Percentiles rank a stretch among this genome's conserved stretches.
These are phyloP conservation scores for Hypoxylon sp. DNA, from an alignment of 2,329 filamentous ascomycete species.

Conservation along the genomic window DNA sequence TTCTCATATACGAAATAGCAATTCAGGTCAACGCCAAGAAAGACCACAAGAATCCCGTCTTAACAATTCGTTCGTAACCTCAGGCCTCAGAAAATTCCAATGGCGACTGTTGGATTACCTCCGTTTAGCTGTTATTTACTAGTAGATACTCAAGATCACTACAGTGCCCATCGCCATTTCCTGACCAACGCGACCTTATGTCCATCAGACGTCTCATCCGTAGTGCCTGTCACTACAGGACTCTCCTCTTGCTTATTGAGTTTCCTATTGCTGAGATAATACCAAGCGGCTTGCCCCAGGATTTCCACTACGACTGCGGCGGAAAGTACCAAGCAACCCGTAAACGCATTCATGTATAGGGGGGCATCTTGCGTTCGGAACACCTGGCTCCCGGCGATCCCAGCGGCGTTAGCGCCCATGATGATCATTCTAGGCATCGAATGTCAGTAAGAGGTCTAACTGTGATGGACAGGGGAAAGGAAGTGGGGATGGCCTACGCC, in stretches of 20 bases:
- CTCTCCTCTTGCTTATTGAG: conserved; percentile 26
- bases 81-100: too few species aligned
- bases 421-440: conserved; percentile 43
- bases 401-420: conserved; percentile 41
- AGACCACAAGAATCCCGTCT: too few species aligned
- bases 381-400: conserved; percentile 41
- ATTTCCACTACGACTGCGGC: conserved; percentile 31
- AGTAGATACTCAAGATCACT: conserved; percentile 5
- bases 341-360: conserved; percentile 39
- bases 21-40: too few species aligned
- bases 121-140: too few species aligned
- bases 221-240: conserved; percentile 24
- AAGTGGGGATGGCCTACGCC: conserved; percentile 45
- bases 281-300: conserved; percentile 32
- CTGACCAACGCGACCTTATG: conserved; percentile 33
- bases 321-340: conserved; percentile 37
- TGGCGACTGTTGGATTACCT: too few species aligned
- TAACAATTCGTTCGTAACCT: too few species aligned
- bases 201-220: conserved; percentile 27
- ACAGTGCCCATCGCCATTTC: conserved; percentile 42
- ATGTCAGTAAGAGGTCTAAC: not conserved
- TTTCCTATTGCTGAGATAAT: conserved; percentile 37
- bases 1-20: too few species aligned
- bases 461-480: not conserved
- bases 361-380: conserved; percentile 43